Evolutionary conservation across 305 asterid species (phyloP).

Genomic region (Fraxinus dipetala): DNA sequence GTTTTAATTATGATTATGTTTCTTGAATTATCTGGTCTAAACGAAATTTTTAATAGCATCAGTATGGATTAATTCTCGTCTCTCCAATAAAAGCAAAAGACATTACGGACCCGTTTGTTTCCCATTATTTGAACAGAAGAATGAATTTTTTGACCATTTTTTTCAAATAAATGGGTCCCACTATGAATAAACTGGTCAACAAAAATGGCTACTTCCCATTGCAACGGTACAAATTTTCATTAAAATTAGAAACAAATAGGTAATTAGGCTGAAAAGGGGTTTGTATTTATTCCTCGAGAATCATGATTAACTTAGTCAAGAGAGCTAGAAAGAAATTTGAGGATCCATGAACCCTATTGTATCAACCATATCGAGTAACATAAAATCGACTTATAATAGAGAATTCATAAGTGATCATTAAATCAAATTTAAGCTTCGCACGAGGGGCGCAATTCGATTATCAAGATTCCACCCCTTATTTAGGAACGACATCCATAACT

Average conservation of each 20-base stretch:
- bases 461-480: not conserved
- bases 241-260: not conserved
- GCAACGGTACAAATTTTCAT: too few relatives aligned
- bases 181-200: too few relatives aligned
- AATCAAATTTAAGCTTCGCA: not conserved
- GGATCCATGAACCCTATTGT: not conserved
- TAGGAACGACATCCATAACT: not conserved
- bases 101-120: not conserved
- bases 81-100: not conserved
- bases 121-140: too few relatives aligned
- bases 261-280: not conserved
- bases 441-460: not conserved
- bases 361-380: not conserved
- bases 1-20: constrained; percentile 9
- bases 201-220: too few relatives aligned
- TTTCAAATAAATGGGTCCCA: too few relatives aligned
- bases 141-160: too few relatives aligned
- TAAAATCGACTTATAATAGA: not conserved
- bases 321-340: not conserved
- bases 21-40: not conserved
- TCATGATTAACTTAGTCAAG: constrained; percentile 1
- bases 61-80: not conserved
- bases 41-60: not conserved
- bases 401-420: not conserved
- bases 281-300: not conserved